phyloP scores from a whole-genome alignment of 1,284 basidiomycete species.

The Meira nashicola region DNA sequence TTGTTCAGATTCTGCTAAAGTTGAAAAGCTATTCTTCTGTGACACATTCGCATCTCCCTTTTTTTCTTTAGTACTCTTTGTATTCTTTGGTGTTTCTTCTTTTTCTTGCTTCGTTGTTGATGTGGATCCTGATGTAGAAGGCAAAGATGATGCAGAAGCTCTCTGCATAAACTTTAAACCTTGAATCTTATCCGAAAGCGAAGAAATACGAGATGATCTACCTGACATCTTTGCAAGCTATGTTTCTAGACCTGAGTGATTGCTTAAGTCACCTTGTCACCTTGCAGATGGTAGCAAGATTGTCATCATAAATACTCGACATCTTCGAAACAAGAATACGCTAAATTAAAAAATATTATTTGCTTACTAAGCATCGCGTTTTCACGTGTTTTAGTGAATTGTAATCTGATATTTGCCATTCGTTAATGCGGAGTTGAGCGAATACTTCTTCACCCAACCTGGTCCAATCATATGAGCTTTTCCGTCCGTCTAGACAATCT shows the following conservation, averaged over 20 bases:
- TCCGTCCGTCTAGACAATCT: no score
- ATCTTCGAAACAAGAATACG: background rate
- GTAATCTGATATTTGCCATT: no score
- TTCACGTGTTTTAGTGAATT: no score
- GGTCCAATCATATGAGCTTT: no score
- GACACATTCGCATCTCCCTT: no score
- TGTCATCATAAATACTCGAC: background rate
- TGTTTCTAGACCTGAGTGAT: background rate
- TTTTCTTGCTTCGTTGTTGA: background rate
- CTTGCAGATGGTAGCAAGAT: background rate
- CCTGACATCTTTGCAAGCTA: background rate
- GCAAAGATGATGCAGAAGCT: background rate
- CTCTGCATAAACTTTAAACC: constrained; percentile 17
- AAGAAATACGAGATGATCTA: constrained; percentile 3
- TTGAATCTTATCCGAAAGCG: constrained; percentile 12
- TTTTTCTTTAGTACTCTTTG: no score
- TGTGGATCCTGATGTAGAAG: background rate
- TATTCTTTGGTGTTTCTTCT: background rate
- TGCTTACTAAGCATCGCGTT: no score
- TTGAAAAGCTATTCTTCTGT: no score
- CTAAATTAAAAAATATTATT: background rate
- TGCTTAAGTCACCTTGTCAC: background rate
- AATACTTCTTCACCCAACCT: no score
- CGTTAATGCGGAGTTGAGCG: no score
- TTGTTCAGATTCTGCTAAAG: no score